Evolutionary conservation across 345 rosid species (phyloP), one percentile per base, ranked within the genome.

Genomic region (Eucalyptus pauciflora): DNA sequence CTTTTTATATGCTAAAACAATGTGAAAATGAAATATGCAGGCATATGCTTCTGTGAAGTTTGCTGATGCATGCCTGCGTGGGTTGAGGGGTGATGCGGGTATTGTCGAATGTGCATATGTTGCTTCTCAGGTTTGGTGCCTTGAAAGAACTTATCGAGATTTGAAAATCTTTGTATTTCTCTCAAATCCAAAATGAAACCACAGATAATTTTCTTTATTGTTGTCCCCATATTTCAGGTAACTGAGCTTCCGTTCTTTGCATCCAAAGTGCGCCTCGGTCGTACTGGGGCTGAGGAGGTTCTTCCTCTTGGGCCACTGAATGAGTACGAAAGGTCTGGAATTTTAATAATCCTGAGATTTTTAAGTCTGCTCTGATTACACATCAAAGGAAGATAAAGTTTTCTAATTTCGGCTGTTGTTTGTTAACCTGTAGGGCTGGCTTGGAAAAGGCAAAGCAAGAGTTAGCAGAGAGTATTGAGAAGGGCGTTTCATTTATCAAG

Each of bases 11-110:
- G 16, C 69, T 62, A 2, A 29, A 62, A 27, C 29, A 62, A 62
- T 62, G 69, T 62, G 69, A 62, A 60, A 60, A 62, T 62, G 69
- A 27, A 62, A 29, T 62, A 86, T 88, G 90, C 93, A 98, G 99
- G 99, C 99, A 51, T 98, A 95, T 90, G 98, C 99, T 87, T 98
- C 99, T n/a, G 98, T 96, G 86, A 95, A 98, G 93, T 97, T 98
- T 88, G 99, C 99, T 25, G 99, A 97, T 89, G 96, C 98, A 52
- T 97, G 99, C 90, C 96, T 98, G 27, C 93, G 93, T 67, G 97
- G 96, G 87, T 91, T 98, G 92, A 94, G 98, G 89, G 99, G 99
- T 58, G 99, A 98, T 90, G 95, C 97, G 41, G 90, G 93, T 27
- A 79, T 97, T 50, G 89, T 97, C 5, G 93, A 94, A 87, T 98